These are phyloP conservation scores for Penicillium sp. DNA, from an alignment of 2,329 filamentous ascomycete species.

Conservation along the genomic window DNA sequence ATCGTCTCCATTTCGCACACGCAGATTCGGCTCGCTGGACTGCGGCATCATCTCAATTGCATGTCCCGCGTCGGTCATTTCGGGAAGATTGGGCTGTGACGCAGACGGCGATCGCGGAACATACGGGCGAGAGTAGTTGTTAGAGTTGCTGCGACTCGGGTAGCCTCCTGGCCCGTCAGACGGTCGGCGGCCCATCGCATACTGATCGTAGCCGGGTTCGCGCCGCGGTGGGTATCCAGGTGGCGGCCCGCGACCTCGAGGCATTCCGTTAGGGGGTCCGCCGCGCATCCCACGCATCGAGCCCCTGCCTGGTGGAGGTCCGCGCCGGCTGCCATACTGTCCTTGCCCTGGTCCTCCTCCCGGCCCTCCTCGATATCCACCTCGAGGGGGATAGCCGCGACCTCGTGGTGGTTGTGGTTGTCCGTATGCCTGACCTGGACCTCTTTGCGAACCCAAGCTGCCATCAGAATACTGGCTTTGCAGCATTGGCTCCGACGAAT, in stretches of 20 bases:
- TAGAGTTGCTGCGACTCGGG: slow-evolving; percentile 20
- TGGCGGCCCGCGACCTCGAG: slow-evolving; percentile 43
- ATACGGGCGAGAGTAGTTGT: slow-evolving; percentile 24
- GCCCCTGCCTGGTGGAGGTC: slow-evolving; percentile 38
- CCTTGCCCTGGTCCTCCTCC: slow-evolving; percentile 19
- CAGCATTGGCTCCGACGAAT: slow-evolving; percentile 38
- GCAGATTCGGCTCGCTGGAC: slow-evolving; percentile 48
- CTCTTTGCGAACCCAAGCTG: slow-evolving; percentile 41
- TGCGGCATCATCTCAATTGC: slow-evolving; percentile 77
- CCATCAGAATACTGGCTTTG: slow-evolving; percentile 47
- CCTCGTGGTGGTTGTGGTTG: slow-evolving; percentile 41
- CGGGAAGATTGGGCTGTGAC: slow-evolving; percentile 27
- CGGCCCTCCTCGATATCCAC: slow-evolving; percentile 27
- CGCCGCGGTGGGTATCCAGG: slow-evolving; percentile 50
- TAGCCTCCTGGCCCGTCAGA: slow-evolving; percentile 38
- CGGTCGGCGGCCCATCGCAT: slow-evolving; percentile 27
- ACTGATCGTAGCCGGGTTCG: slow-evolving; percentile 33
- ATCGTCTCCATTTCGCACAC: slow-evolving; percentile 5
- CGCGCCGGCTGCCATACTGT: slow-evolving; percentile 30
- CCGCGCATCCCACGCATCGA: slow-evolving; percentile 33
- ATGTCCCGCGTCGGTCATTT: slow-evolving; percentile 50
- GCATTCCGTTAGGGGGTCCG: slow-evolving; percentile 39
- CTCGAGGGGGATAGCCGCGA: slow-evolving; percentile 46
- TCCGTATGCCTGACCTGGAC: slow-evolving; percentile 40
- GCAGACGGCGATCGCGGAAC: slow-evolving; percentile 28